Conservation (phyloP, 192 early-diverging fungal species). For the Obelidium mucronatum region DNA sequence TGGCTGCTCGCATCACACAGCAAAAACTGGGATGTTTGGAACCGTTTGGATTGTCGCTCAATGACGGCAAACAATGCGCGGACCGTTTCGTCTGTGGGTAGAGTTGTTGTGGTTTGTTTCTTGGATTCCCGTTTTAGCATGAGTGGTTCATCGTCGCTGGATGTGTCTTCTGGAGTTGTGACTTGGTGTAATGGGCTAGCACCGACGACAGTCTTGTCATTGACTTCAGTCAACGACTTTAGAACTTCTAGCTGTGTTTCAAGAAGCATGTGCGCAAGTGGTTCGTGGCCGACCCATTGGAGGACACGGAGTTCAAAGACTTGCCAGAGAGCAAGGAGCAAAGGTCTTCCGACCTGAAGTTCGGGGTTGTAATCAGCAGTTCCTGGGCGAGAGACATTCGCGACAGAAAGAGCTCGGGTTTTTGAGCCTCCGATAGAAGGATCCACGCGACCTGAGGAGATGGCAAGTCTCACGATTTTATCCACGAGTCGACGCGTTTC, state of each 20-base stretch:
- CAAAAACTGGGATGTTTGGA: constrained; percentile 55
- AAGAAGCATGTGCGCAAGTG: constrained; percentile 46
- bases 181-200: not conserved
- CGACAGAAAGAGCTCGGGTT: constrained; percentile 17
- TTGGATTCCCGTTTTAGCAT: not conserved
- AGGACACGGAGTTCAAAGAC: constrained; percentile 61
- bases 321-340: constrained; percentile 62
- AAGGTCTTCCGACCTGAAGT: constrained; percentile 53
- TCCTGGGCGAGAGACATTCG: not conserved
- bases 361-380: not conserved
- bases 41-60: constrained; percentile 44
- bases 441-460: constrained; percentile 11
- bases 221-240: constrained; percentile 40
- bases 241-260: constrained; percentile 57
- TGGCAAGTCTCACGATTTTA: constrained; percentile 32
- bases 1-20: constrained; percentile 56
- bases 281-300: constrained; percentile 57
- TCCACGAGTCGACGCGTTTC: constrained; percentile 57
- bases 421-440: not conserved
- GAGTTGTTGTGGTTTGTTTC: not conserved
- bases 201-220: not conserved
- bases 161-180: constrained; percentile 6
- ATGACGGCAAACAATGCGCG: constrained; percentile 13
- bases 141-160: constrained; percentile 27
- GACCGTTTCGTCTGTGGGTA: constrained; percentile 6